phyloP scores from a whole-genome alignment of 495 filamentous ascomycete species.

The Amniculicola lignicola region DNA sequence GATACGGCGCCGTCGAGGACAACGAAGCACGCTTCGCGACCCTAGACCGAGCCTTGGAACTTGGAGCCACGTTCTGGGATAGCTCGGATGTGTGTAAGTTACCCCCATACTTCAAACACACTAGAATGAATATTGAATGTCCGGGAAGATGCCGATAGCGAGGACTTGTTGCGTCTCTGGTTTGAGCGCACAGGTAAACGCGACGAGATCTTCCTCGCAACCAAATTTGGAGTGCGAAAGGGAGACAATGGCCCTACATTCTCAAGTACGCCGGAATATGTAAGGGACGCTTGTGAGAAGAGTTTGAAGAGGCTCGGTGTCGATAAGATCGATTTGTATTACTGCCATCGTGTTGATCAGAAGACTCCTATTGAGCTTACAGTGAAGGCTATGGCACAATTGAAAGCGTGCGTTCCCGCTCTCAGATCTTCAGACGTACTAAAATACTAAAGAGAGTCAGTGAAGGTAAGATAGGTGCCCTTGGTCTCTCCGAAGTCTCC shows the following conservation, averaged over 20 bases:
- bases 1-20: conserved; percentile 44
- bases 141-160: conserved; percentile 48
- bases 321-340: conserved; percentile 48
- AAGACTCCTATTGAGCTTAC: conserved; percentile 34
- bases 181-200: conserved; percentile 53
- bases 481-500: conserved; percentile 56
- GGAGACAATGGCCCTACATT: conserved; percentile 10
- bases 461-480: conserved; percentile 35
- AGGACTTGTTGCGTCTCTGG: conserved; percentile 58
- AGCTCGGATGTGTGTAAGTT: conserved; percentile 50
- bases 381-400: conserved; percentile 16
- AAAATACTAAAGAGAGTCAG: not conserved
- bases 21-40: conserved; percentile 52
- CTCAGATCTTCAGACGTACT: not conserved
- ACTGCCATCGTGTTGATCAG: conserved; percentile 28
- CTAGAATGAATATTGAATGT: too few species aligned
- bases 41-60: conserved; percentile 52
- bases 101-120: too few species aligned
- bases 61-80: conserved; percentile 61
- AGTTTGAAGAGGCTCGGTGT: conserved; percentile 48
- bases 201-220: conserved; percentile 57
- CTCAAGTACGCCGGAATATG: conserved; percentile 47
- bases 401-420: conserved; percentile 12
- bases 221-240: conserved; percentile 53
- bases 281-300: conserved; percentile 46